Percentiles rank a stretch among this genome's conserved stretches.
Evolutionary conservation across 192 early-diverging fungal genomes (phyloP).

Genomic region (Coemansia sp.): DNA sequence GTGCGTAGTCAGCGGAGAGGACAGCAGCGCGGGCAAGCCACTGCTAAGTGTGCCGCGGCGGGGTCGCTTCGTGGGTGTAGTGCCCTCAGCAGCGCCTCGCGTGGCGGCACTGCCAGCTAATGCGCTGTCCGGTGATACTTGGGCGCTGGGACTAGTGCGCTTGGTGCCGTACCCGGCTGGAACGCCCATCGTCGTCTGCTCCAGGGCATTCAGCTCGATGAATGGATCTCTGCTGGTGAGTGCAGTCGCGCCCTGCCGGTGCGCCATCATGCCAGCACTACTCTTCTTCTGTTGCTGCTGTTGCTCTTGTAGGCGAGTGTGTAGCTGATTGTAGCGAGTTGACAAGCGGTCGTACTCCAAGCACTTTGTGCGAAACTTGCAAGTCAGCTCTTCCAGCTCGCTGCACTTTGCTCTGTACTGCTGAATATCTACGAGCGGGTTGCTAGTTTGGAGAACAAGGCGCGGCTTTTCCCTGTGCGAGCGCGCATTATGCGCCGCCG

Average conservation of each 20-base stretch:
- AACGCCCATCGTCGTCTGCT: not conserved
- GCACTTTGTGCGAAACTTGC: constrained; percentile 35
- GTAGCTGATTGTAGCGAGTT: constrained; percentile 10
- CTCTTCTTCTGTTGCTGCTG: not conserved
- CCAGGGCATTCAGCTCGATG: not conserved
- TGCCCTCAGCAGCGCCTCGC: not conserved
- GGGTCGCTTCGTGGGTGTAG: constrained; percentile 27
- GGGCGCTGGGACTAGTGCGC: not conserved
- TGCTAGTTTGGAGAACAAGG: constrained; percentile 7
- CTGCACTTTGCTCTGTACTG: constrained; percentile 38
- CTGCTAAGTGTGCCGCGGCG: not conserved
- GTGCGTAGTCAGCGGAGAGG: constrained; percentile 18
- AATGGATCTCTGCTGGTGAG: not conserved
- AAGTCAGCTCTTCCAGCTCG: constrained; percentile 25
- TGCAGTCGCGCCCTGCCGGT: not conserved
- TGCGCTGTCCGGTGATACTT: not conserved
- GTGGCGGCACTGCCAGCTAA: not conserved
- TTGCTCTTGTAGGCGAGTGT: not conserved
- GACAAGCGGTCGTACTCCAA: constrained; percentile 35
- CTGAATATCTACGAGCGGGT: constrained; percentile 11
- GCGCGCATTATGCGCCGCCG: not conserved
- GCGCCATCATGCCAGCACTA: not conserved
- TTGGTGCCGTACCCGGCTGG: constrained; percentile 1
- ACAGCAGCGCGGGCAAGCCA: constrained; percentile 18
- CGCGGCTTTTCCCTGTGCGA: constrained; percentile 4